Evolutionary conservation across 208 protist species (phyloP), one percentile per base, ranked within the genome.

Genomic region (Trichomonas gallinae): DNA sequence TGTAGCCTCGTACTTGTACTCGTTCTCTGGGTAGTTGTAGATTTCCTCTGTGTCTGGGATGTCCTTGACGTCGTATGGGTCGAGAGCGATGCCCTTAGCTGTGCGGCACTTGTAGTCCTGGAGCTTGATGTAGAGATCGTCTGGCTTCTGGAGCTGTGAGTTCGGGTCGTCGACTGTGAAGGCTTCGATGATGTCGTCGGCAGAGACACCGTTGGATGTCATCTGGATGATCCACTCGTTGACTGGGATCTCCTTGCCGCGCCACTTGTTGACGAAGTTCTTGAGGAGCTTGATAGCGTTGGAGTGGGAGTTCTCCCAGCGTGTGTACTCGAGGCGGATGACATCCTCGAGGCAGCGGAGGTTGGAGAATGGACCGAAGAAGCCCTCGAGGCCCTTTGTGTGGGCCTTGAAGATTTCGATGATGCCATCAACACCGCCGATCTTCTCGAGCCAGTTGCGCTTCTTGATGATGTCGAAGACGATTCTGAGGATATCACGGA

Each of bases 41-140:
- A 83, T 31, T 45, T 83, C 48, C 9, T 58, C 44, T 45, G 93
- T 96, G 26, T 49, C 40, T 48, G 40, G 23, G 6, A 93, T 40
- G 11, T 36, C 26, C 13, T 17, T 17, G 15, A 93, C 17, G 36
- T 93, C 31, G 44, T 93, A 93, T 51, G 44, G 4, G 9, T 38
- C 21, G n/a, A 34, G 51, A 44, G 63, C 23, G 3, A 83, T 26
- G 17, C 40, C 13, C 34, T 96, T 96, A 31, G 21, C 42, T 45
- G 93, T 96, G 13, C 63, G 17, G 38, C 40, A 45, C 23, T 51
- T 34, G 23, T 63, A n/a, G 38, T 96, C 93, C 6, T 63, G n/a
- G 21, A 96, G 42, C 93, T 96, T 83, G 36, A 96, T 23, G 34
- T 42, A 96, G 21, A 96, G 49, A 83, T 96, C 63, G 36, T 63